These are phyloP conservation scores for Hemisphaericaspora nanyangensis DNA, from an alignment of 805 yeast genomes.

Conservation along the genomic window DNA sequence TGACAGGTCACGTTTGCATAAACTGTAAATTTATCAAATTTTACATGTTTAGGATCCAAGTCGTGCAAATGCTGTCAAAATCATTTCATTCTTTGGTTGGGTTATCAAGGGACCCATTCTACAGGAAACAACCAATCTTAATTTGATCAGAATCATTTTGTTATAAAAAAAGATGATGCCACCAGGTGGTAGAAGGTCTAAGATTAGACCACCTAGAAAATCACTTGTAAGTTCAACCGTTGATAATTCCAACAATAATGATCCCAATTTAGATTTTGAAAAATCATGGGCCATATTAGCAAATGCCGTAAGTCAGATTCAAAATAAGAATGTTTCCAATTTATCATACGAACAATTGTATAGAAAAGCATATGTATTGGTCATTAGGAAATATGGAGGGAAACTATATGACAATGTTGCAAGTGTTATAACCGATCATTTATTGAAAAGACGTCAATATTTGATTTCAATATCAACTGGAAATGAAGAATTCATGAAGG, in stretches of 20 bases:
- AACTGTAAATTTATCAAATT: not conserved
- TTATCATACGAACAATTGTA: constrained; percentile 82
- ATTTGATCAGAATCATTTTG: no score
- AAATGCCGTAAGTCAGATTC: constrained; percentile 69
- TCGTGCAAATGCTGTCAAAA: no score
- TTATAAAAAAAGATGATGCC: constrained; percentile 3
- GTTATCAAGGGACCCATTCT: no score
- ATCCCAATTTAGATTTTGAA: constrained; percentile 50
- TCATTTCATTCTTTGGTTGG: no score
- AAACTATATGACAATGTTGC: constrained; percentile 61
- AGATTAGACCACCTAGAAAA: constrained; percentile 65
- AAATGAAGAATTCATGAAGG: constrained; percentile 32
- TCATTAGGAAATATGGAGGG: constrained; percentile 65
- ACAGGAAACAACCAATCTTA: no score
- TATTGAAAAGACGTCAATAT: constrained; percentile 22
- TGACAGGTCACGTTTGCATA: not conserved
- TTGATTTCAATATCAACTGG: constrained; percentile 17
- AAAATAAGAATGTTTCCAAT: constrained; percentile 64
- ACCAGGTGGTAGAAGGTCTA: constrained; percentile 40
- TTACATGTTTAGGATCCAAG: not conserved
- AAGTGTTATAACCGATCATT: constrained; percentile 43
- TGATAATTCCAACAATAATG: constrained; percentile 15
- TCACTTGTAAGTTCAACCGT: constrained; percentile 18
- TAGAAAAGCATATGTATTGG: constrained; percentile 72
- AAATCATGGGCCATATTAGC: constrained; percentile 63